Conservation (phyloP, 257 asterid species). For the Haberlea rhodopensis region DNA sequence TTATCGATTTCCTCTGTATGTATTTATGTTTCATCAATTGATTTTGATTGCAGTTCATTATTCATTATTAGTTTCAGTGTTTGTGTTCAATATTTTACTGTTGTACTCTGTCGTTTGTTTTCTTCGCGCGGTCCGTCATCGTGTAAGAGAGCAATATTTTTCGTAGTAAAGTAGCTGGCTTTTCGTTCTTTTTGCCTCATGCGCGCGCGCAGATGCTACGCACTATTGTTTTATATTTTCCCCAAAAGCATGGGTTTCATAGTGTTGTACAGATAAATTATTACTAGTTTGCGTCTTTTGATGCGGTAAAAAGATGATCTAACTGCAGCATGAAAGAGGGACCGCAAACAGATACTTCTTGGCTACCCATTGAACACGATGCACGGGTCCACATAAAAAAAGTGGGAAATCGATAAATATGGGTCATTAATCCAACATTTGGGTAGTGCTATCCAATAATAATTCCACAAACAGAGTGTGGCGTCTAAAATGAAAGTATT, state of each 20-base stretch:
- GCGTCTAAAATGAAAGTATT: no score
- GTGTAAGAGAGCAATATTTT: no score
- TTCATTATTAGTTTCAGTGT: background rate
- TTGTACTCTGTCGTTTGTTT: no score
- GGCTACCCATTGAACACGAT: no score
- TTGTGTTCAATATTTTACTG: no score
- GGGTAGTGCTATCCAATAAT: no score
- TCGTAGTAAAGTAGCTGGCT: background rate
- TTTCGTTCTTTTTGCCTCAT: background rate
- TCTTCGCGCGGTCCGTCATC: background rate
- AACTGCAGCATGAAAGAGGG: background rate
- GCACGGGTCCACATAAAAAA: no score
- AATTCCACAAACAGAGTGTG: background rate
- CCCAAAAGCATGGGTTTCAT: background rate
- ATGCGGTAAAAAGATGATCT: background rate
- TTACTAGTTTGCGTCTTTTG: background rate
- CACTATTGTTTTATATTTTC: background rate
- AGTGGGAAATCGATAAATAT: no score
- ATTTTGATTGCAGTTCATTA: background rate
- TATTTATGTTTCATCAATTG: background rate
- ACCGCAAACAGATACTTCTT: no score
- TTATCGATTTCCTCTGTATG: slow-evolving; percentile 80
- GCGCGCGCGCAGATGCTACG: background rate
- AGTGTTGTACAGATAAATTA: background rate
- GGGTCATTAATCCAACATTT: no score